Evolutionary conservation across 495 filamentous ascomycete species (phyloP).

Genomic region (Aspergillus sclerotioniger): DNA sequence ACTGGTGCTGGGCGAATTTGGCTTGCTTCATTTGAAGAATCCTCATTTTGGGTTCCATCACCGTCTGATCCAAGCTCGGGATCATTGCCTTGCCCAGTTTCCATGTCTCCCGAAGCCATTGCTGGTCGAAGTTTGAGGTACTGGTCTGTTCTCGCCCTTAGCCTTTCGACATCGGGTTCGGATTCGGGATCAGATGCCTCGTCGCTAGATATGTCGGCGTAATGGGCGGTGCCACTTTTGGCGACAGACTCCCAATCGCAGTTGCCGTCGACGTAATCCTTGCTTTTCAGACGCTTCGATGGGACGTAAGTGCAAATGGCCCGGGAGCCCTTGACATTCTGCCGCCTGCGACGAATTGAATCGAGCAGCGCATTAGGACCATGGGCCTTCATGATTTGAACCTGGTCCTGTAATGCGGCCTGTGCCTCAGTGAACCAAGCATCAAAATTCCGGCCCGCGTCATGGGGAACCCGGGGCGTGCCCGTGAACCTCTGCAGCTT

Average conservation of each 20-base stretch:
- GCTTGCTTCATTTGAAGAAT: background rate
- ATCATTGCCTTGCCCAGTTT: background rate
- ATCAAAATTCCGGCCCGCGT: conserved; percentile 46
- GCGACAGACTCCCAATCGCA: background rate
- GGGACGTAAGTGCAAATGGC: conserved; percentile 28
- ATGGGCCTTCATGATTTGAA: conserved; percentile 31
- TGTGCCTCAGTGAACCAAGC: conserved; percentile 53
- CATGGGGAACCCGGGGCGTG: conserved; percentile 38
- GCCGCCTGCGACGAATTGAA: conserved; percentile 27
- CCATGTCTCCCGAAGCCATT: background rate
- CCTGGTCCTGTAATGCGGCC: conserved; percentile 37
- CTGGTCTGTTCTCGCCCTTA: background rate
- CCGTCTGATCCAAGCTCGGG: background rate
- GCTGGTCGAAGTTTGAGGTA: background rate
- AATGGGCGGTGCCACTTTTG: conserved; percentile 1
- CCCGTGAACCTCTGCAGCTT: conserved; percentile 52
- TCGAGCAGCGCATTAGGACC: conserved; percentile 29
- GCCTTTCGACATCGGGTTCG: background rate
- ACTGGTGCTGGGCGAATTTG: background rate
- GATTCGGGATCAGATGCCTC: conserved; percentile 6
- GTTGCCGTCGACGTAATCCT: conserved; percentile 15
- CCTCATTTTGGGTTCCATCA: conserved; percentile 8
- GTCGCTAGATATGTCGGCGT: conserved; percentile 21
- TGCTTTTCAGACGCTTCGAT: conserved; percentile 32
- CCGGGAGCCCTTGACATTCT: conserved; percentile 17